Base-by-base conservation (phyloP, 1,139 yeast species). In the Blastobotrys proliferans region DNA sequence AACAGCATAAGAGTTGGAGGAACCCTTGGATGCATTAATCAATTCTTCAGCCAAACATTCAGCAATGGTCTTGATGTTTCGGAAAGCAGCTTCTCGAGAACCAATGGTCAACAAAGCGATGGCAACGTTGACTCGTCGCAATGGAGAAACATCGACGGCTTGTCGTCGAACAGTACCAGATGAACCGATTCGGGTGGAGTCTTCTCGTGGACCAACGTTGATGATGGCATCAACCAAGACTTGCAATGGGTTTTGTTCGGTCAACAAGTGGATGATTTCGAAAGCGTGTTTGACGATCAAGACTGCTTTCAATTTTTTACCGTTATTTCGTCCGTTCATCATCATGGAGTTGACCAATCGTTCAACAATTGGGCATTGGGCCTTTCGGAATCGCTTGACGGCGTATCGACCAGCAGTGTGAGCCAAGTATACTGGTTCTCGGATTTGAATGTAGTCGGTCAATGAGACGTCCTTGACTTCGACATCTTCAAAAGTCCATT, bases 271-370 rank as follows among this genome's bases (percentile, higher is more conserved):
- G 74, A 94, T 82, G 80, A 94, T 94, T 75, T 92, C 98, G 71
- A 92, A 79, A 66, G 98, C 92, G 81, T 92, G 98, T 83, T 92
- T 86, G 73, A 94, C 88, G 72, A 94, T 94, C 83, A 97, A 90
- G 65, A 92, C 97, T 67, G 99, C 98, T 86, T 92, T 90, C 75
- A 94, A 86, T 81, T 94, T 94, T 83, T 94, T 94, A 83, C 99
- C 99, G 83, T 94, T 94, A 94, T 94, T 94, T 82, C 98, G 92
- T 80, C 99, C 99, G 83, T 94, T 88, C 98, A 94, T 94, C 98
- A 94, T 94, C 71, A 94, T 81, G 58, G 98, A 85, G 92, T 92
- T 92, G 77, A 98, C 90, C 73, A 94, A 82, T 83, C 99, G 92
- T 83, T 94, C 99, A 64, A 94, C 74, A 72, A 94, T 83, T 69